Evolutionary conservation across 2,329 filamentous ascomycete genomes (phyloP), one percentile per base, ranked within the genome.

Genomic region (Rutstroemia sp.): DNA sequence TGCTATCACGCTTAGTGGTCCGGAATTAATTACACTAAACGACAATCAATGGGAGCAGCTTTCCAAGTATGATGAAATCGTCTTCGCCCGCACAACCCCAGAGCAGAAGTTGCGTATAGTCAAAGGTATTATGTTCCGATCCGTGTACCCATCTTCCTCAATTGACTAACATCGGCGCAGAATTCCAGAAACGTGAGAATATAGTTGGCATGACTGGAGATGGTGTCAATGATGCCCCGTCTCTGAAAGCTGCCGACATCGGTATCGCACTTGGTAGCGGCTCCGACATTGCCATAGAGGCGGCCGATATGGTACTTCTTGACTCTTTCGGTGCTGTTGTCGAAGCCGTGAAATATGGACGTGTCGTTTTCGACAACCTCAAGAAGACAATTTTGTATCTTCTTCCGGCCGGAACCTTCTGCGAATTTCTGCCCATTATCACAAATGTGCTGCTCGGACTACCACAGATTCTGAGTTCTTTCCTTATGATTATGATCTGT

Each of bases 91-190:
- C 9, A 90, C 86, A 0, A 89, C 86, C 0, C 87, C 87, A 0
- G 87, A 90, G 65, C 86, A 90, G 67, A 91, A 91, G 68, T 78
- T 90, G 6, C 81, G 85, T 39, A 90, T 90, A 59, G 86, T 91
- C 14, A 80, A 81, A 48, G 85, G 83, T 89, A 47, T 27, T 7
- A 10, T 38, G 7, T 37, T 16, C 12, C 2, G 10, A 16, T 2
- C 0, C 10, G 14, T 45, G 8, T n/a, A 6, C 4, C 17, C 42
- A 17, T 14, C n/a, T 44, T 10, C 7, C 9, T 27, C 2, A 51
- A 4, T 21, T 38, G 34, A 34, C 48, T 46, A 39, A 56, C 25
- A 39, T 17, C 12, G 27, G 4, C 45, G 16, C 10, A 60, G 60
- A 63, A 48, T 57, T 63, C 58, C 86, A 88, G 65, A 74, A 78